phyloP scores from a whole-genome alignment of 306 rosid genomes.

The Medicago arabica region DNA sequence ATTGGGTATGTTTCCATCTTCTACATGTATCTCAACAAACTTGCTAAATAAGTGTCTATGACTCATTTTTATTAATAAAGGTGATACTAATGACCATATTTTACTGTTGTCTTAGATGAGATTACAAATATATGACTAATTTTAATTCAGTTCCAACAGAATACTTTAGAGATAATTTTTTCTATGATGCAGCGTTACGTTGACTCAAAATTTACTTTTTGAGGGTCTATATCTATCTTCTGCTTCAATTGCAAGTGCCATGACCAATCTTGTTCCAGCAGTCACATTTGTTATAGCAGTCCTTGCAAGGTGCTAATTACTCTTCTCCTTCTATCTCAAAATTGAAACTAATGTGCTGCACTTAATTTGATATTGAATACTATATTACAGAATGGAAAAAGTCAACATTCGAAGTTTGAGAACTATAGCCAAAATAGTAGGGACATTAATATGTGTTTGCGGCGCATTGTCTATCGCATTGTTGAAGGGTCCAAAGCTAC shows the following conservation, averaged over 20 bases:
- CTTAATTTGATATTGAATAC: too few species aligned
- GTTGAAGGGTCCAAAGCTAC: conserved; percentile 61
- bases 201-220: conserved; percentile 50
- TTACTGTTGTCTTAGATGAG: too few species aligned
- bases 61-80: too few species aligned
- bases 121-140: too few species aligned
- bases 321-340: too few species aligned
- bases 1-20: conserved; percentile 52
- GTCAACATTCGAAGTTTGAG: conserved; percentile 49
- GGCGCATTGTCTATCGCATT: conserved; percentile 65
- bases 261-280: conserved; percentile 66
- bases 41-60: too few species aligned
- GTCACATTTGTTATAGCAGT: conserved; percentile 62
- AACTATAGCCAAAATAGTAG: conserved; percentile 58
- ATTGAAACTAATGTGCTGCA: too few species aligned
- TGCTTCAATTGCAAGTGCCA: conserved; percentile 59
- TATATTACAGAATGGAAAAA: conserved; percentile 49
- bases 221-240: conserved; percentile 61
- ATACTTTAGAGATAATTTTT: too few species aligned
- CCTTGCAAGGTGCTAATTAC: conserved; percentile 38
- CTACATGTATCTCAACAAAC: neutral
- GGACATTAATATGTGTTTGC: conserved; percentile 57
- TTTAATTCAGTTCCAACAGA: too few species aligned
- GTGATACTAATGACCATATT: neutral
- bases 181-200: conserved; percentile 39